phyloP scores from a whole-genome alignment of 106 monocot species.

The Alisma plantagoaquatica region DNA sequence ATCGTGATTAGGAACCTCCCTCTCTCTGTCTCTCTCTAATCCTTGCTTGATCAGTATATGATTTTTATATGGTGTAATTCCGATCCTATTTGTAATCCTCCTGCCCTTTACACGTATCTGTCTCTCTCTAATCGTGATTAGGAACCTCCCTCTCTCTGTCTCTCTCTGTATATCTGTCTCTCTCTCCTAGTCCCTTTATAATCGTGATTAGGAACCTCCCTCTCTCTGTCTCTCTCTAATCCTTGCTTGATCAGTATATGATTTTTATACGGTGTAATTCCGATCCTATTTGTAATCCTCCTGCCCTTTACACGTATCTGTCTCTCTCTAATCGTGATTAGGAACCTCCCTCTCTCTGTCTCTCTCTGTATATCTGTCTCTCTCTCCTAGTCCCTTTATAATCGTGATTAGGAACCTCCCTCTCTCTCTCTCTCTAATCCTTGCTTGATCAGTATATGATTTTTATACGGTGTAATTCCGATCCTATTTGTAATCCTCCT shows the following conservation, averaged over 20 bases:
- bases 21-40: background rate
- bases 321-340: too few species aligned
- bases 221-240: background rate
- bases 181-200: too few species aligned
- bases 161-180: too few species aligned
- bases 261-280: too few species aligned
- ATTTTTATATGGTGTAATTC: too few species aligned
- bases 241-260: background rate
- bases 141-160: too few species aligned
- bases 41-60: background rate
- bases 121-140: background rate
- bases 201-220: too few species aligned
- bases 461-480: too few species aligned
- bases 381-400: too few species aligned
- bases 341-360: too few species aligned
- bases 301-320: background rate
- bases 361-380: too few species aligned
- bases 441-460: background rate
- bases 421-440: background rate
- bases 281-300: background rate
- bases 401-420: background rate
- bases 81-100: background rate
- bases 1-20: background rate
- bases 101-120: background rate
- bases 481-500: background rate